Percentiles rank a stretch among this genome's conserved stretches.
Conservation (phyloP, 768 basidiomycete genomes). For the Tremella fuciformis region DNA sequence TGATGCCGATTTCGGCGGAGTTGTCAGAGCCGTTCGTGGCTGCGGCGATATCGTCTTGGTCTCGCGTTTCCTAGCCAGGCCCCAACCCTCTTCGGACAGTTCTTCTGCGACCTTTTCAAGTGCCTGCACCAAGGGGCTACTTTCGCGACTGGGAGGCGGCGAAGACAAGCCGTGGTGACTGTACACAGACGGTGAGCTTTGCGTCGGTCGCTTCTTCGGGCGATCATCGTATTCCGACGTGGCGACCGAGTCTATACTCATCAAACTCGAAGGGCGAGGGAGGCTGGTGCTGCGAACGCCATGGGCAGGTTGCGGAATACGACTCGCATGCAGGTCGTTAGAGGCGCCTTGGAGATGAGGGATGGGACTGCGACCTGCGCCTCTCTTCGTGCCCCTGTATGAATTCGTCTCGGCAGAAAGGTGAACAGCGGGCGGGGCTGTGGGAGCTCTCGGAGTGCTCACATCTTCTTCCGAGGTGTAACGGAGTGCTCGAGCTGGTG, state of each 20-base stretch:
- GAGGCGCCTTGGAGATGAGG: neutral
- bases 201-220: constrained; percentile 24
- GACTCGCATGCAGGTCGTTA: neutral
- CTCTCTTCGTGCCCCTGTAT: constrained; percentile 35
- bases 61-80: neutral
- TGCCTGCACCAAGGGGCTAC: constrained; percentile 6
- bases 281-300: constrained; percentile 5
- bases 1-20: neutral
- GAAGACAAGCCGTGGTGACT: constrained; percentile 23
- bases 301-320: neutral
- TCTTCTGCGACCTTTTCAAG: constrained; percentile 4
- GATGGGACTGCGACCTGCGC: constrained; percentile 14
- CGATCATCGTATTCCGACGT: constrained; percentile 24
- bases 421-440: neutral
- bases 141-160: constrained; percentile 37
- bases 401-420: neutral
- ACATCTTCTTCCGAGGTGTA: neutral
- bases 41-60: neutral
- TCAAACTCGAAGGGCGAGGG: constrained; percentile 17
- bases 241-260: constrained; percentile 20
- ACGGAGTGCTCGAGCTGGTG: too few relatives aligned
- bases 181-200: constrained; percentile 6
- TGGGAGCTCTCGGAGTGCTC: constrained; percentile 4
- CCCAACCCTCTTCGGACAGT: neutral
- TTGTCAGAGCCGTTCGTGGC: neutral